Evolutionary conservation across 495 filamentous ascomycete genomes (phyloP).

Genomic region (Penicillium coffeae): DNA sequence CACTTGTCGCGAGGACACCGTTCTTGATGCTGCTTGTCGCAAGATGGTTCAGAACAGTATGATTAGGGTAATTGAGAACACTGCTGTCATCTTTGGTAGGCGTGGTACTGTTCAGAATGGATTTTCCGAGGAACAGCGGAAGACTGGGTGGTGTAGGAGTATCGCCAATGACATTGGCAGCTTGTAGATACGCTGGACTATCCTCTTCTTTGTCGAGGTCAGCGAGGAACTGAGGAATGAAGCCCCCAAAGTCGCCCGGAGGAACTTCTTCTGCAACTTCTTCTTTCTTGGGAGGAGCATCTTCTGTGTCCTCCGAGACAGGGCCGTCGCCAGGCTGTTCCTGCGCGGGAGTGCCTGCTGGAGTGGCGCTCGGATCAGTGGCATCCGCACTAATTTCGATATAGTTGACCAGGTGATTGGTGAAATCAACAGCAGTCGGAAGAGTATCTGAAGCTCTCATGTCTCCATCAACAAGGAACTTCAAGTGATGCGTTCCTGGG

Average conservation of each 20-base stretch:
- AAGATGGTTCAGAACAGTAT: constrained; percentile 93
- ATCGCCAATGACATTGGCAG: constrained; percentile 64
- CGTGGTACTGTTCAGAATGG: constrained; percentile 84
- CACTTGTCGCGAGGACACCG: constrained; percentile 91
- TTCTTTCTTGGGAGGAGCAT: constrained; percentile 38
- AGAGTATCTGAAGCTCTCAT: constrained; percentile 84
- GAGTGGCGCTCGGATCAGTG: constrained; percentile 38
- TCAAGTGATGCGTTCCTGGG: constrained; percentile 92
- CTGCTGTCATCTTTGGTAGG: constrained; percentile 97
- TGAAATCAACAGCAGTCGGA: constrained; percentile 94
- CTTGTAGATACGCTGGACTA: constrained; percentile 61
- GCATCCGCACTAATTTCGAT: constrained; percentile 87
- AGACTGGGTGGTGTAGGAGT: constrained; percentile 79
- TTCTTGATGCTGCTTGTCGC: constrained; percentile 99
- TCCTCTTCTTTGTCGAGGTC: constrained; percentile 86
- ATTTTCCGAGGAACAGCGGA: constrained; percentile 89
- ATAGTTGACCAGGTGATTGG: constrained; percentile 95
- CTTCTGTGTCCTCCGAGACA: constrained; percentile 35
- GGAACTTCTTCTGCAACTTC: constrained; percentile 49
- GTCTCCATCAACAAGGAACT: constrained; percentile 90
- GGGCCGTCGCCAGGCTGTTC: constrained; percentile 21
- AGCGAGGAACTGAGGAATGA: constrained; percentile 77
- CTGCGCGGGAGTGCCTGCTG: constrained; percentile 42
- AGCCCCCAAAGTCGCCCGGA: constrained; percentile 45
- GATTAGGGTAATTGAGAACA: constrained; percentile 92